These are phyloP conservation scores for Globisporangium orthogonon DNA, from an alignment of 352 stramenopile genomes.

Conservation along the genomic window DNA sequence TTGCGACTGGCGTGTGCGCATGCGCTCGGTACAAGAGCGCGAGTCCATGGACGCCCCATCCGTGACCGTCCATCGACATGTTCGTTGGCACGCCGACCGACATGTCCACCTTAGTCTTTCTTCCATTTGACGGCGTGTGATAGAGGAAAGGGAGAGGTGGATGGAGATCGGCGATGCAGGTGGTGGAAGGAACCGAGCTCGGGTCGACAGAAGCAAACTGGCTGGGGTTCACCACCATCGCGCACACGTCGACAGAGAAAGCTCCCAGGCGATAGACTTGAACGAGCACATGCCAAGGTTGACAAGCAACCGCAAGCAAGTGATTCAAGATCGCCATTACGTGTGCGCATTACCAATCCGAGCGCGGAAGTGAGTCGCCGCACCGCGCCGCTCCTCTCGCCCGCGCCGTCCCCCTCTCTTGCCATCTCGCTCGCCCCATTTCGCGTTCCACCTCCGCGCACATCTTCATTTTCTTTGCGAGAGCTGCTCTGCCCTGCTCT, in stretches of 20 bases:
- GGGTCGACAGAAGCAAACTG: too few species aligned
- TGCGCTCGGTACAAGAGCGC: background rate
- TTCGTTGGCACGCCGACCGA: background rate
- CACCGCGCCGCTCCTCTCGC: background rate
- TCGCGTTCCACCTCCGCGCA: slow-evolving; percentile 1
- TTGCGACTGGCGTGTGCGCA: background rate
- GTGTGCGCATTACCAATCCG: slow-evolving; percentile 1
- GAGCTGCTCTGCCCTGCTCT: background rate
- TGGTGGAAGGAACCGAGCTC: too few species aligned
- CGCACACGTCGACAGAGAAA: background rate
- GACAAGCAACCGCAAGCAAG: background rate
- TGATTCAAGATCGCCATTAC: background rate
- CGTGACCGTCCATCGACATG: background rate
- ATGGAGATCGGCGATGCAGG: too few species aligned
- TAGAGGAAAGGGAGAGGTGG: too few species aligned
- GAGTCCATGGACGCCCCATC: background rate
- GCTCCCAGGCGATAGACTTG: too few species aligned
- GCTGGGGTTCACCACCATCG: too few species aligned
- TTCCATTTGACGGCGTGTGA: too few species aligned
- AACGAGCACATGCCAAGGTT: too few species aligned
- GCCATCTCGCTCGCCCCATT: slow-evolving; percentile 1
- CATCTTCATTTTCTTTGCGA: background rate
- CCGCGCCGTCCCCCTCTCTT: slow-evolving; percentile 5
- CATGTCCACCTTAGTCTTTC: too few species aligned
- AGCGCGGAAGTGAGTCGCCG: background rate